Evolutionary conservation across 768 basidiomycete genomes (phyloP).

Genomic region (Tricholomella constricta): DNA sequence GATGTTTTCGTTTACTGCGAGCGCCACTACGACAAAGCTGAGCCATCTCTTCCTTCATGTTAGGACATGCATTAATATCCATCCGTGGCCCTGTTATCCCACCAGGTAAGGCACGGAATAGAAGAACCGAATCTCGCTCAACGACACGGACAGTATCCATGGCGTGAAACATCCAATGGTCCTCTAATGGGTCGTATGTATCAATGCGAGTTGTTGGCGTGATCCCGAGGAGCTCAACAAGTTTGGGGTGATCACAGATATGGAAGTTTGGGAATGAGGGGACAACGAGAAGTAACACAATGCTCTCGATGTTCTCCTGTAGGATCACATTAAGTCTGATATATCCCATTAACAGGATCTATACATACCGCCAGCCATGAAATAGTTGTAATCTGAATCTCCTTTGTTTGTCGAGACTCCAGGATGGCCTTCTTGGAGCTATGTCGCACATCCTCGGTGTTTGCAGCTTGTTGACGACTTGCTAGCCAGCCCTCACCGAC

Average conservation of each 20-base stretch:
- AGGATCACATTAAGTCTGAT: background rate
- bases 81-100: too few species aligned
- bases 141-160: background rate
- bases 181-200: background rate
- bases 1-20: too few species aligned
- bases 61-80: too few species aligned
- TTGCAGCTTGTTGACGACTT: background rate
- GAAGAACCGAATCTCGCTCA: too few species aligned
- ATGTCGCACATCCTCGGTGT: background rate
- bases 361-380: background rate
- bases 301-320: background rate
- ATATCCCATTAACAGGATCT: background rate
- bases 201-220: background rate
- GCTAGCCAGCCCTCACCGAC: background rate
- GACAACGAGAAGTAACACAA: background rate
- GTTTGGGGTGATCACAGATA: background rate
- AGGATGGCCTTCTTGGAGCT: background rate
- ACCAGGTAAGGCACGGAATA: too few species aligned
- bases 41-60: too few species aligned
- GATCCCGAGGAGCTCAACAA: background rate
- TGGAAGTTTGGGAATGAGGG: background rate
- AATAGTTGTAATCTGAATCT: background rate
- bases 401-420: background rate
- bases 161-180: background rate
- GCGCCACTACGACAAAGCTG: too few species aligned